Base-by-base conservation (phyloP, 2,329 filamentous ascomycete genomes). In the Sporothrix luriei region DNA sequence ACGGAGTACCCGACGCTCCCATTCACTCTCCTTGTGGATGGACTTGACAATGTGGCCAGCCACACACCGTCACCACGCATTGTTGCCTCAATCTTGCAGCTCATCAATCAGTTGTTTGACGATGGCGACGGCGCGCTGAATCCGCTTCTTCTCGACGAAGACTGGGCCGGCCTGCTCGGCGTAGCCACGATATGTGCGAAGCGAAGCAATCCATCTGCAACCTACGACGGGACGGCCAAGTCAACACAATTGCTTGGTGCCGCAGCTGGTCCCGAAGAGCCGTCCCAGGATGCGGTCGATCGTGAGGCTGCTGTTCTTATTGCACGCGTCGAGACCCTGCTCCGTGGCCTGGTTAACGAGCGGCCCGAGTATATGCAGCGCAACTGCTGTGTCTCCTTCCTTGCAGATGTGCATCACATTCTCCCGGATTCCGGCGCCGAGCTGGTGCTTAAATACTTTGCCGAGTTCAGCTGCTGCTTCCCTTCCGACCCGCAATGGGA, bases 401-500 rank as follows among this genome's bases (percentile, higher is more conserved):
- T 93, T 72, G 82, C 87, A 40, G 81, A 84, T 29, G 84, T 91
- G 19, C 85, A 89, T 68, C 79, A 81, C 19, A 83, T 87, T 48
- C 82, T 93, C 10, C 88, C 88, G 6, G 88, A 93, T 75, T 84
- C 85, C 4, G 86, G 87, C 10, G 88, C 86, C 1, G 84, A 84
- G 61, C 81, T 90, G 13, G 84, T 92, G 29, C 83, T 93, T 55
- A 84, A 87, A 57, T 88, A 91, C 76, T 91, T 90, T 73, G 84
- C 85, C 69, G 87, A 91, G 68, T 90, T 90, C 73, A 84, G 89
- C 59, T 89, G 87, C 74, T 91, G 91, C 74, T 90, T 89, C 57
- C 91, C 91, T 2, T 91, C 90, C 0, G 89, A 92, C 74, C 78
- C 84, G 61, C 82, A 86, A 48, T 93, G 90, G 91, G 84, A 90